phyloP scores from a whole-genome alignment of 2,329 filamentous ascomycete species.

The Xylaria sp. region DNA sequence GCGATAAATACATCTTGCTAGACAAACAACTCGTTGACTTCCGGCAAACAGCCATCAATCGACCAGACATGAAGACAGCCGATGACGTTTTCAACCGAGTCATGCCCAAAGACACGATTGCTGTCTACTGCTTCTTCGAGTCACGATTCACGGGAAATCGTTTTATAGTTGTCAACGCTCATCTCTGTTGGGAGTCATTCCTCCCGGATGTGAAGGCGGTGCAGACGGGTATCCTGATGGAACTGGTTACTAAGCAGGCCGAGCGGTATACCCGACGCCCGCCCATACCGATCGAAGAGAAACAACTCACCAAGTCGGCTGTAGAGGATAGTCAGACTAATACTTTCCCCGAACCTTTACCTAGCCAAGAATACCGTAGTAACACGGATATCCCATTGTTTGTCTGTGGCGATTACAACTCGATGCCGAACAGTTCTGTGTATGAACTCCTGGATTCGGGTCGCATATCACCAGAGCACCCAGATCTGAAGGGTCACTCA shows the following conservation, averaged over 20 bases:
- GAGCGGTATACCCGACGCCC: conserved; percentile 84
- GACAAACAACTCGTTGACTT: conserved; percentile 97
- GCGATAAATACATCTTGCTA: conserved; percentile 88
- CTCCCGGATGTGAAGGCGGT: conserved; percentile 95
- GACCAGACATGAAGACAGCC: conserved; percentile 95
- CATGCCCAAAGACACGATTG: conserved; percentile 98
- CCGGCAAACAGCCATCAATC: conserved; percentile 86
- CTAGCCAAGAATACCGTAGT: conserved; percentile 84
- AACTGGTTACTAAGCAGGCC: conserved; percentile 83
- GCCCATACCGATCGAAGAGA: conserved; percentile 72
- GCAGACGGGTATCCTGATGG: conserved; percentile 94
- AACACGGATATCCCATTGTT: conserved; percentile 89
- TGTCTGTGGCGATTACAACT: conserved; percentile 97
- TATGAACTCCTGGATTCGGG: conserved; percentile 89
- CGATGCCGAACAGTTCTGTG: conserved; percentile 82
- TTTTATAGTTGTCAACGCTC: conserved; percentile 90
- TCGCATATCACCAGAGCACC: conserved; percentile 76
- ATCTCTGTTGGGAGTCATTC: conserved; percentile 92
- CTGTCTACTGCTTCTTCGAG: conserved; percentile 88
- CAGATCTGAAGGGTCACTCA: conserved; percentile 78
- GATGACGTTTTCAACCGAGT: conserved; percentile 98
- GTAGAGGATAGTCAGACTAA: conserved; percentile 57
- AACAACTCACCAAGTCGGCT: conserved; percentile 62
- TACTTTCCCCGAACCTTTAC: conserved; percentile 68
- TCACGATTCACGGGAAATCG: conserved; percentile 89